Conservation (phyloP, 352 stramenopile genomes). For the Pythium rishiriense region DNA sequence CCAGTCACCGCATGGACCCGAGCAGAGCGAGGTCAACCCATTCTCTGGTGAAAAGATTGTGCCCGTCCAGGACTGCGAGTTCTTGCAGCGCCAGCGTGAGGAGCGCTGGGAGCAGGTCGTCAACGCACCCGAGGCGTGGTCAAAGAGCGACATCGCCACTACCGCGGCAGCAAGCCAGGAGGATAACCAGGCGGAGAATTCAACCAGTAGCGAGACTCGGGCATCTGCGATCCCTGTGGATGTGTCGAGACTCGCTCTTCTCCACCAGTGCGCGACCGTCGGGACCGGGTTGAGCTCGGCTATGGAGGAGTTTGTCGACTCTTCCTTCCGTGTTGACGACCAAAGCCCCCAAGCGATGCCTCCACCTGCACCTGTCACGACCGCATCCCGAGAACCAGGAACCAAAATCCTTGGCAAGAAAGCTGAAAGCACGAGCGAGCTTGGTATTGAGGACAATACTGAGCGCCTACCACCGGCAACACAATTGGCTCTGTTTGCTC, state of each 20-base stretch:
- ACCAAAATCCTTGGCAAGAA: no score
- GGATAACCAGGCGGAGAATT: conserved; percentile 29
- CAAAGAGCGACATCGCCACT: not conserved
- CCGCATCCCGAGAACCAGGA: not conserved
- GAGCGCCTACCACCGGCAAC: conserved; percentile 6
- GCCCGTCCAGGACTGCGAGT: conserved; percentile 55
- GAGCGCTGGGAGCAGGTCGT: conserved; percentile 68
- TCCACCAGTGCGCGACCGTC: conserved; percentile 78
- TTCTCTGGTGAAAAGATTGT: conserved; percentile 80
- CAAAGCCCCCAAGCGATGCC: not conserved
- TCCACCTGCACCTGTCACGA: not conserved
- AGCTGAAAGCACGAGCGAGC: not conserved
- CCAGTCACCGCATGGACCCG: not conserved
- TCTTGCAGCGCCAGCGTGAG: conserved; percentile 61
- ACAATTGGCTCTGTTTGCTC: not conserved
- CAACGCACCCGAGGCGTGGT: conserved; percentile 32
- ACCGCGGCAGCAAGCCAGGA: not conserved
- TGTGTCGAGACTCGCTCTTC: conserved; percentile 45
- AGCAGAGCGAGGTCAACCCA: conserved; percentile 44
- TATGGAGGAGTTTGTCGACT: conserved; percentile 53
- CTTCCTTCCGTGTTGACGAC: conserved; percentile 34
- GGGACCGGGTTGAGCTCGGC: conserved; percentile 35
- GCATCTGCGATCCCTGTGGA: conserved; percentile 49
- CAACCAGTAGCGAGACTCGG: not conserved
- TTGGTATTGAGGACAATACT: no score